These are phyloP conservation scores for Ophiocordyceps camponoti-saundersi DNA, from an alignment of 2,329 filamentous ascomycete genomes.

Conservation along the genomic window DNA sequence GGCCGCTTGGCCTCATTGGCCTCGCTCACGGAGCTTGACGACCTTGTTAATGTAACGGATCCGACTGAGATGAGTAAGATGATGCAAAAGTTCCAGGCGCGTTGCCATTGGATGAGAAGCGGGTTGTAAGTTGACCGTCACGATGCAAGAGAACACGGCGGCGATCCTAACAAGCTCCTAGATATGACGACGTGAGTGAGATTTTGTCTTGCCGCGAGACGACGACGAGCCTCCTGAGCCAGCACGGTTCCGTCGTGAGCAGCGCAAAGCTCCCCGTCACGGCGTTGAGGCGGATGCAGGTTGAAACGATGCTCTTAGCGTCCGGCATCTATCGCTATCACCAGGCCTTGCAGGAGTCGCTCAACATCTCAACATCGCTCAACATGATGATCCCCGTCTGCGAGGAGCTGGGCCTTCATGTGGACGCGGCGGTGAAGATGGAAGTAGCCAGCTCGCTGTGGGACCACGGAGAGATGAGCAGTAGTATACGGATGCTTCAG, in stretches of 20 bases:
- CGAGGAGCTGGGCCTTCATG: conserved; percentile 50
- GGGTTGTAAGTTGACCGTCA: conserved; percentile 42
- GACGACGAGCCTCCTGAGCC: conserved; percentile 61
- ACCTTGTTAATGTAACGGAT: conserved; percentile 47
- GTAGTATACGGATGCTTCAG: conserved; percentile 79
- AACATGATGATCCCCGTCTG: conserved; percentile 59
- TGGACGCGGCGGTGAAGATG: conserved; percentile 61
- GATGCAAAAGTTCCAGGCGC: conserved; percentile 44
- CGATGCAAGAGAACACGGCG: not conserved
- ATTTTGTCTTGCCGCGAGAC: conserved; percentile 74
- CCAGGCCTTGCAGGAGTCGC: conserved; percentile 66
- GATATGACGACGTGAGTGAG: conserved; percentile 61
- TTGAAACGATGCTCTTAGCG: conserved; percentile 58
- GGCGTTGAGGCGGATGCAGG: conserved; percentile 54
- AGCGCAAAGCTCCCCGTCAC: conserved; percentile 42
- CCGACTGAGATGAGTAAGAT: conserved; percentile 42
- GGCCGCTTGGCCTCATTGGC: conserved; percentile 47
- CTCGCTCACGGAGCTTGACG: conserved; percentile 65
- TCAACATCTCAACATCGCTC: conserved; percentile 74
- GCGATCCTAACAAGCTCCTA: conserved; percentile 14
- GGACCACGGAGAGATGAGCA: conserved; percentile 80
- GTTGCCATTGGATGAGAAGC: conserved; percentile 66
- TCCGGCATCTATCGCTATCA: conserved; percentile 65
- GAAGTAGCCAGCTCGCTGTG: conserved; percentile 83
- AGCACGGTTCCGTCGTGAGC: conserved; percentile 45